A percentile compares a stretch with the other conserved stretches of the same genome.
Evolutionary conservation across 2,329 filamentous ascomycete genomes (phyloP).

Genomic region (Parastagonospora avenae): DNA sequence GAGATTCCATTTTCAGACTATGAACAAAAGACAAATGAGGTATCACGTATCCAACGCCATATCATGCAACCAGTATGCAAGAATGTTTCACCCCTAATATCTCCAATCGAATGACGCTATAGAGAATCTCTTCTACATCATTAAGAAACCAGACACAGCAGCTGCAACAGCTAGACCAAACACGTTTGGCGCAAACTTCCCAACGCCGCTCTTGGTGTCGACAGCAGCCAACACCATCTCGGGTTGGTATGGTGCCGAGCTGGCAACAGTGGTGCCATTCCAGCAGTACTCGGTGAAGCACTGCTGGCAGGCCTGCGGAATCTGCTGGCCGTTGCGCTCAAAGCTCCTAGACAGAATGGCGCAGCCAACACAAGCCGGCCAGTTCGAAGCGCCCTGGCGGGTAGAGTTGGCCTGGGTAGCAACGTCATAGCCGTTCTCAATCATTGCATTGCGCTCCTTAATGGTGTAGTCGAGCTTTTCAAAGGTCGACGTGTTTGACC

Average conservation of each 20-base stretch:
- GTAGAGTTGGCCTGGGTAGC: slow-evolving; percentile 84
- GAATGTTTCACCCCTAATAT: no score
- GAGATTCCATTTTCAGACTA: no score
- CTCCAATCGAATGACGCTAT: no score
- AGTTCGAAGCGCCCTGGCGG: slow-evolving; percentile 64
- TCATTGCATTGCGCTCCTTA: slow-evolving; percentile 74
- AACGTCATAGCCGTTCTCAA: slow-evolving; percentile 83
- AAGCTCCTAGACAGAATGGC: slow-evolving; percentile 81
- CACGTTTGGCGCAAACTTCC: slow-evolving; percentile 10
- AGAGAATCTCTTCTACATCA: no score
- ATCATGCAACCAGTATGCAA: no score
- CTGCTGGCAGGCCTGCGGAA: slow-evolving; percentile 72
- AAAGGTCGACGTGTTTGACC: slow-evolving; percentile 82
- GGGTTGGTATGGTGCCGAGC: slow-evolving; percentile 35
- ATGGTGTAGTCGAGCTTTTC: slow-evolving; percentile 64
- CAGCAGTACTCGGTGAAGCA: slow-evolving; percentile 92
- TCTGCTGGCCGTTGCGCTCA: slow-evolving; percentile 67
- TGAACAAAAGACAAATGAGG: no score
- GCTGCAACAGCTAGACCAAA: no score
- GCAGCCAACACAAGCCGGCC: slow-evolving; percentile 86
- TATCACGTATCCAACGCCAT: no score
- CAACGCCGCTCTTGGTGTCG: slow-evolving; percentile 28
- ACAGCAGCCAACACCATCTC: slow-evolving; percentile 22
- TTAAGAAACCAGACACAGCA: no score
- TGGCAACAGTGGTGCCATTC: slow-evolving; percentile 71